Evolutionary conservation across 1,139 yeast genomes (phyloP).

Genomic region (Zygosaccharomyces pseudobailii): DNA sequence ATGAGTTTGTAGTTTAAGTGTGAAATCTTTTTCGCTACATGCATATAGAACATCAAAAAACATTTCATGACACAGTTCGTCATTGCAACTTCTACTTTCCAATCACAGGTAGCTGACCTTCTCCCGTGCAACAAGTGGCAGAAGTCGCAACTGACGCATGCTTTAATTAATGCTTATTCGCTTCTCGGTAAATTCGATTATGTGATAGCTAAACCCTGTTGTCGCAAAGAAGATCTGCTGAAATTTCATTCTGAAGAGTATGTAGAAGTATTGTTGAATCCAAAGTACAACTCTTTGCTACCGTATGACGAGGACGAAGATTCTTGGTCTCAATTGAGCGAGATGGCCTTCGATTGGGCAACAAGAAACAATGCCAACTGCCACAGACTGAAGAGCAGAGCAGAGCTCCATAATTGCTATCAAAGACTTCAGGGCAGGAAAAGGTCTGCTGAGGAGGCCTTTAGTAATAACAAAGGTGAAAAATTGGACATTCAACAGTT

Average conservation of each 20-base stretch:
- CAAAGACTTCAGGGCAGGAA: slow-evolving; percentile 4
- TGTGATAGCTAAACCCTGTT: slow-evolving; percentile 16
- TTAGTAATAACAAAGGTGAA: slow-evolving; percentile 2
- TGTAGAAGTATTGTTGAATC: slow-evolving; percentile 17
- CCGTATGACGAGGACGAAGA: slow-evolving; percentile 11
- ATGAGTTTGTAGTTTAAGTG: neutral
- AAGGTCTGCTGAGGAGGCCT: slow-evolving; percentile 8
- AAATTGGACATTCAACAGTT: slow-evolving; percentile 15
- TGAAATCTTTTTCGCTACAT: neutral
- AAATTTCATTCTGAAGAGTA: slow-evolving; percentile 27
- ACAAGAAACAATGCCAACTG: neutral
- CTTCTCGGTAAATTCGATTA: slow-evolving; percentile 25
- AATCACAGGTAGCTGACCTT: slow-evolving; percentile 31
- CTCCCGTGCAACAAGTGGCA: slow-evolving; percentile 29
- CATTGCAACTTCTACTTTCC: slow-evolving; percentile 27
- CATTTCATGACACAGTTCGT: slow-evolving; percentile 20
- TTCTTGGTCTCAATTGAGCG: slow-evolving; percentile 15
- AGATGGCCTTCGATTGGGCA: slow-evolving; percentile 12
- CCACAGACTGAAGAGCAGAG: slow-evolving; percentile 1
- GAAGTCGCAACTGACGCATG: slow-evolving; percentile 26
- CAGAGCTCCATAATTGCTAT: slow-evolving; percentile 8
- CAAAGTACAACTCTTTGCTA: slow-evolving; percentile 9
- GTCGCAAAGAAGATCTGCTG: slow-evolving; percentile 16
- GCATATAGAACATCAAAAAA: slow-evolving; percentile 4
- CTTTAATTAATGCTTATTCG: slow-evolving; percentile 22